Conservation (phyloP, 1,284 basidiomycete species). For the Sutorius eximius region DNA sequence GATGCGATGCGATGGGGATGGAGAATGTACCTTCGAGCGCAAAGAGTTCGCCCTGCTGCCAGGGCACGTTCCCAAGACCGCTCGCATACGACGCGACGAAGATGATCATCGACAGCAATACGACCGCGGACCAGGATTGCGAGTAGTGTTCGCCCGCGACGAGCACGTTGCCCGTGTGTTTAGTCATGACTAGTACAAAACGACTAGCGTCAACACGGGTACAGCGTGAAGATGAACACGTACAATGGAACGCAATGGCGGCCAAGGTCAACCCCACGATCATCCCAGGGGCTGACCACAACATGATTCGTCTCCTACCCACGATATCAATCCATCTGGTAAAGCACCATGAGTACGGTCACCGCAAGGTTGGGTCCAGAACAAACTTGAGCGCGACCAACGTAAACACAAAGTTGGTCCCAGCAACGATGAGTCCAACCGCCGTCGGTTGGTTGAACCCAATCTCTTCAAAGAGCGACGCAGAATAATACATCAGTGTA, state of each 20-base stretch:
- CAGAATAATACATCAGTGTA: constrained; percentile 75
- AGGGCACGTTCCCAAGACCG: constrained; percentile 76
- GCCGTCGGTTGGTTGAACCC: constrained; percentile 82
- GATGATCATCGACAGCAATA: constrained; percentile 78
- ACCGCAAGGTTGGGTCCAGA: not conserved
- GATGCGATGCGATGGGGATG: not conserved
- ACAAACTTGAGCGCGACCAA: constrained; percentile 66
- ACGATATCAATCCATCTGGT: constrained; percentile 71
- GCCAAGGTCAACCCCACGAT: constrained; percentile 68
- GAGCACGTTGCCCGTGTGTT: constrained; percentile 63
- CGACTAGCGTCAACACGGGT: not conserved
- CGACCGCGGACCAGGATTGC: constrained; percentile 62
- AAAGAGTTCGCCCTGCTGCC: constrained; percentile 88
- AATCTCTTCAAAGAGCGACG: constrained; percentile 77
- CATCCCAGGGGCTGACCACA: constrained; percentile 79
- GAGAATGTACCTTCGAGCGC: constrained; percentile 55
- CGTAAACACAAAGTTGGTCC: constrained; percentile 82
- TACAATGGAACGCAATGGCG: constrained; percentile 75
- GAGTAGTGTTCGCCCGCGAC: constrained; percentile 66
- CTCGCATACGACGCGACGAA: constrained; percentile 84
- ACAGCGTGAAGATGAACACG: constrained; percentile 26
- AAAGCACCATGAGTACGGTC: not conserved
- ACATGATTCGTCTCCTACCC: constrained; percentile 75
- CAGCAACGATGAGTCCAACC: constrained; percentile 75
- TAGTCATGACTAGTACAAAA: constrained; percentile 57